Evolutionary conservation across 192 early-diverging fungal genomes (phyloP), one percentile per base, ranked within the genome.

Genomic region (Dispira parvispora): DNA sequence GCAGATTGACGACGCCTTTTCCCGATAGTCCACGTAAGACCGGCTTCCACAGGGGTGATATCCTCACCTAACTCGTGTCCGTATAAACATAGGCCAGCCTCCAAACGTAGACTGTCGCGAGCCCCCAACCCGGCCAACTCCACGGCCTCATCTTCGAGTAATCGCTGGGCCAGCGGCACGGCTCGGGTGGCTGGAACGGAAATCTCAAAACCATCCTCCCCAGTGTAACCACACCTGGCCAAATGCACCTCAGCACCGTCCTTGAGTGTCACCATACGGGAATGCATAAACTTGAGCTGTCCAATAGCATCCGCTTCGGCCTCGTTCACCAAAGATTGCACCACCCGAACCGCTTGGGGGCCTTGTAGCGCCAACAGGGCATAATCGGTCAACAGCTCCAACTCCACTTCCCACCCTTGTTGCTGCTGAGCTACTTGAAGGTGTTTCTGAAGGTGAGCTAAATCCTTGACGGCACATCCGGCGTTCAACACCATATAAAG

Each of bases 131-230:
- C 96, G 46, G 96, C 96, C 61, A 99, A 66, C 74, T 90, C 82
- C 47, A 96, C 91, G 62, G 77, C 81, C 11, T 84, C 78, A 64
- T 86, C 72, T 28, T 68, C 73, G 45, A 96, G 67, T 32, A 91
- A 72, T 43, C 74, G 52, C 63, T 88, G 75, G 38, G 89, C 82
- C 50, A 98, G 73, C 49, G 65, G 67, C 18, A 80, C 79, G 12
- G 81, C 81, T 38, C 88, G 84, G 60, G 68, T 65, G 46, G 87
- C 82, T 18, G 90, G 84, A 46, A 98, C 84, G 12, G 90, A 91
- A 66, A 98, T 85, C 88, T 98, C 96, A 68, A 99, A 97, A 13
- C 96, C 96, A 75, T 99, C 96, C 74, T 99, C 96, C 63, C 96
- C 96, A 62, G 96, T 99, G 78, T 99, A 99, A 13, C 96, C 96